Conservation (phyloP, 352 stramenopile genomes). For the Detonula confervacea region DNA sequence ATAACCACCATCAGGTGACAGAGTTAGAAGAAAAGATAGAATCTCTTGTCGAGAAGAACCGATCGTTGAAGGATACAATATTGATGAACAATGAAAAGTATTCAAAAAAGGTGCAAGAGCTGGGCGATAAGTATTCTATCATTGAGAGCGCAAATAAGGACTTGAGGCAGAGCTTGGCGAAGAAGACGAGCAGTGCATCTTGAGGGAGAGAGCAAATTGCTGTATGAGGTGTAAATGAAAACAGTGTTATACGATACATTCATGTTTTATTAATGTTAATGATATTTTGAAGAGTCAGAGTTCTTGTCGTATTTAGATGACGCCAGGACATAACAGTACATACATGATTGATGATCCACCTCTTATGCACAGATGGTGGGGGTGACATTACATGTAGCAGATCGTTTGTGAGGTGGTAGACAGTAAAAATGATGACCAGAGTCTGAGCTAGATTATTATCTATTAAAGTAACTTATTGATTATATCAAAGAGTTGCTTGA, state of each 20-base stretch:
- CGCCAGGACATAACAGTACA: too few relatives aligned
- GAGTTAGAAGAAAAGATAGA: conserved; percentile 41
- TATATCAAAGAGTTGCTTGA: conserved; percentile 47
- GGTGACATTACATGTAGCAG: too few relatives aligned
- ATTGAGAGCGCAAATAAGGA: conserved; percentile 52
- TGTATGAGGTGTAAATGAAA: conserved; percentile 60
- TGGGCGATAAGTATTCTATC: conserved; percentile 49
- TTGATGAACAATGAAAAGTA: conserved; percentile 60
- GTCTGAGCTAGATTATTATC: too few relatives aligned
- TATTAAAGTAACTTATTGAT: too few relatives aligned
- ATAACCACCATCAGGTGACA: not conserved
- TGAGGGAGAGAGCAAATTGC: conserved; percentile 42
- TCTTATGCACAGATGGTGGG: too few relatives aligned
- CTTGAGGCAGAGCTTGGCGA: conserved; percentile 29
- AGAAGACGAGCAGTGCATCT: conserved; percentile 29
- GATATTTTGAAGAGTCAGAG: too few relatives aligned
- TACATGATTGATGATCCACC: too few relatives aligned
- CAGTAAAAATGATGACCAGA: too few relatives aligned
- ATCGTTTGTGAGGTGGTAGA: too few relatives aligned
- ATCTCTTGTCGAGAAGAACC: conserved; percentile 47
- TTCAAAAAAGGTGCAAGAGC: conserved; percentile 58
- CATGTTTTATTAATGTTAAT: conserved; percentile 14
- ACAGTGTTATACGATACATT: too few relatives aligned
- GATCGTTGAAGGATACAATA: conserved; percentile 56
- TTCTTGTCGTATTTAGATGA: too few relatives aligned